phyloP scores from a whole-genome alignment of 495 filamentous ascomycete genomes.

The Penicillium paradoxum region DNA sequence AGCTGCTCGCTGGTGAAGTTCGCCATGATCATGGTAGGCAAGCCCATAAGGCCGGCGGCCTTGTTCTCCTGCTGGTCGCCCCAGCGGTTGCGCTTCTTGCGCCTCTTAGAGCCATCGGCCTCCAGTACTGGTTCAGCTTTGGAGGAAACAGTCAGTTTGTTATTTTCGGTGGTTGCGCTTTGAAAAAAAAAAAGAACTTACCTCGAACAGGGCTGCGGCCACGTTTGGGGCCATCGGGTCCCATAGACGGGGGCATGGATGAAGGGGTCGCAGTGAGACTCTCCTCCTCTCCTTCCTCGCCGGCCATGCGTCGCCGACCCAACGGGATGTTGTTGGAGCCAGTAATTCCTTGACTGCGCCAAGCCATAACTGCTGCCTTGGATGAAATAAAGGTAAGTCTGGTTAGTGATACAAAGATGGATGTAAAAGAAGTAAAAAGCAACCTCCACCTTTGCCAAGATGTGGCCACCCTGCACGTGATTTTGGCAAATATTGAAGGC shows the following conservation, averaged over 20 bases:
- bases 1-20: slow-evolving; percentile 98
- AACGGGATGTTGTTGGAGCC: slow-evolving; percentile 98
- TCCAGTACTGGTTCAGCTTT: slow-evolving; percentile 42
- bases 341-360: slow-evolving; percentile 93
- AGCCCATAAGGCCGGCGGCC: slow-evolving; percentile 93
- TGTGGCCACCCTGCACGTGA: neutral
- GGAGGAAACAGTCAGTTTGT: neutral
- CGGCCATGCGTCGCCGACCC: slow-evolving; percentile 81
- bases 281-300: slow-evolving; percentile 58
- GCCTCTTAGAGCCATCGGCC: slow-evolving; percentile 68
- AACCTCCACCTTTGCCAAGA: neutral
- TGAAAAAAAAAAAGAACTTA: slow-evolving; percentile 29
- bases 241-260: slow-evolving; percentile 32
- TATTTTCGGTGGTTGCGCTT: neutral
- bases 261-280: slow-evolving; percentile 54
- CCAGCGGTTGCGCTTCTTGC: slow-evolving; percentile 98
- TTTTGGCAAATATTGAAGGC: neutral
- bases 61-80: slow-evolving; percentile 95
- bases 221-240: slow-evolving; percentile 51
- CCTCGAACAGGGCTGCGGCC: slow-evolving; percentile 70
- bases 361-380: slow-evolving; percentile 57
- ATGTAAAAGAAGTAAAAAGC: slow-evolving; percentile 3
- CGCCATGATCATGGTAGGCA: slow-evolving; percentile 91
- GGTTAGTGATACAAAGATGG: slow-evolving; percentile 11
- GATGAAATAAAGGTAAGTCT: slow-evolving; percentile 5